Base-by-base conservation (phyloP, 2,329 filamentous ascomycete species). In the Trichothecium sympodiale region DNA sequence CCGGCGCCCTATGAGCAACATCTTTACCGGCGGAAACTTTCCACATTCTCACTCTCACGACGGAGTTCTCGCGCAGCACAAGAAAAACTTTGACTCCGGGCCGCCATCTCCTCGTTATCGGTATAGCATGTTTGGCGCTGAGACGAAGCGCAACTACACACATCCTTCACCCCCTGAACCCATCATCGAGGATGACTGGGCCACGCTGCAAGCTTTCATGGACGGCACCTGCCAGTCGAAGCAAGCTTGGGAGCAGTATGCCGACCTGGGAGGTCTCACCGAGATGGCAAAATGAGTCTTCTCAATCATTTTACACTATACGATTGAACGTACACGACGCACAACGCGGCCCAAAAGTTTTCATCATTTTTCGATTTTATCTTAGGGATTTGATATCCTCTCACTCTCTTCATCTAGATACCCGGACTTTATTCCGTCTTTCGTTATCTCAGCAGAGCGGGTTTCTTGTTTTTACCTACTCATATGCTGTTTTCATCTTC, bases 191-290 rank as follows among this genome's bases (percentile, higher is more conserved):
- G 50, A 51, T 13, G 57, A 62, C 36, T 61, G 56, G 57, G 44
- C 47, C 8, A 51, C 51, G 8, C 59, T 60, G 56, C 53, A 60
- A 39, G 47, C 47, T 2, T 59, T 59, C 31, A 49, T 61, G 36
- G 52, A 56, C 23, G 49, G 43, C 18, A 34, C 42, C 5, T 38
- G 38, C 16, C 41, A 41, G 46, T 46, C 23, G 15, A 46, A 45
- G 20, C 46, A 55, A 38, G 57, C 57, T 4, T 69, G 63, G 64
- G 64, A 63, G 42, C 61, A 67, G 46, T 69, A 64, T 40, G 53
- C 56, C 18, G 61, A 65, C 10, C 46, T 69, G 4, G 65, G 65
- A 25, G 65, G 65, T 0, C 44, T 67, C 32, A 67, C 57, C 2
- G 56, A 59, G 39, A 49, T 57, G 43, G 20, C 20, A 10, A 46